A percentile compares a stretch with the other conserved stretches of the same genome.
phyloP scores from a whole-genome alignment of 495 filamentous ascomycete genomes.

The Daldinia vernicosa region DNA sequence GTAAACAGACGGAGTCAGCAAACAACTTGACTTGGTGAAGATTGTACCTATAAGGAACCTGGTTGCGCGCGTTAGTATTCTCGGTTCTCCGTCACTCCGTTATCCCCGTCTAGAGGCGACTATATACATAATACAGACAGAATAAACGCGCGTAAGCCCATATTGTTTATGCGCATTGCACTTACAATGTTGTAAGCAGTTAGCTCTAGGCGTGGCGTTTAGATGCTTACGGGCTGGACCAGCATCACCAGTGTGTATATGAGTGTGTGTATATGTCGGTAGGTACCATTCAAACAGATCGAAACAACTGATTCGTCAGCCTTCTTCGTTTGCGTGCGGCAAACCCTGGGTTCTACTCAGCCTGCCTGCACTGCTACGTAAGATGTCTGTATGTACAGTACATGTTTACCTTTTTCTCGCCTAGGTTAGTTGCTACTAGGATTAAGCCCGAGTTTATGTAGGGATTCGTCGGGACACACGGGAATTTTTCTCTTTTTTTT shows the following conservation, averaged over 20 bases:
- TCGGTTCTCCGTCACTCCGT: neutral
- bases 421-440: slow-evolving; percentile 9
- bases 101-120: slow-evolving; percentile 11
- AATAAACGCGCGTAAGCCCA: slow-evolving; percentile 28
- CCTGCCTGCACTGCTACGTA: slow-evolving; percentile 28
- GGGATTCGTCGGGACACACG: slow-evolving; percentile 27
- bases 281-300: slow-evolving; percentile 7
- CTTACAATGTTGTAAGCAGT: slow-evolving; percentile 24
- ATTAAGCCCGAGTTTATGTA: slow-evolving; percentile 15
- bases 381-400: slow-evolving; percentile 34
- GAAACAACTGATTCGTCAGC: slow-evolving; percentile 33
- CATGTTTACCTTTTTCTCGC: slow-evolving; percentile 17
- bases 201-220: slow-evolving; percentile 25
- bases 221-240: slow-evolving; percentile 29
- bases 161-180: slow-evolving; percentile 18
- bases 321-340: slow-evolving; percentile 31
- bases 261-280: neutral
- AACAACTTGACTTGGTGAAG: neutral
- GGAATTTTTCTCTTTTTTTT: slow-evolving; percentile 13
- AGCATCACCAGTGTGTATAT: neutral
- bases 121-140: neutral
- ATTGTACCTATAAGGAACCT: no score
- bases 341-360: slow-evolving; percentile 30
- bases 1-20: slow-evolving; percentile 15
- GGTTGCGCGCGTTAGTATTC: neutral